phyloP scores from a whole-genome alignment of 148 eudicot genomes.

The Nyssa sinensis region DNA sequence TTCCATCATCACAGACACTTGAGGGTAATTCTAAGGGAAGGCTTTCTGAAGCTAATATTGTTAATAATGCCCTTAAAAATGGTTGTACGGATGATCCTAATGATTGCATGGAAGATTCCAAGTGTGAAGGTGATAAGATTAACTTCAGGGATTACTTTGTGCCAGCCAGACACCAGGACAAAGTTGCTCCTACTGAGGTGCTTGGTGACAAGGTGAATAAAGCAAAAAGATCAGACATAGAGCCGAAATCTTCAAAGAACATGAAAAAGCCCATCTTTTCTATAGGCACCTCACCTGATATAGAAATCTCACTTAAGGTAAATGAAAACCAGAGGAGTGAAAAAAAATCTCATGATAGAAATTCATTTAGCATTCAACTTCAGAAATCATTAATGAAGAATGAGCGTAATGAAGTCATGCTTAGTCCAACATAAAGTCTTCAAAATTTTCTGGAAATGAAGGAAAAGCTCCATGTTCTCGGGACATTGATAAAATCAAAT shows the following conservation, averaged over 20 bases:
- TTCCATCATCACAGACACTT: slow-evolving; percentile 12
- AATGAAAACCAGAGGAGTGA: slow-evolving; percentile 23
- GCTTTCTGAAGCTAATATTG: slow-evolving; percentile 7
- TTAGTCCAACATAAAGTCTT: slow-evolving; percentile 18
- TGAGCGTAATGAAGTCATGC: slow-evolving; percentile 7
- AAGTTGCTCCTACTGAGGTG: slow-evolving; percentile 25
- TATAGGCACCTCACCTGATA: slow-evolving; percentile 24
- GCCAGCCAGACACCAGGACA: slow-evolving; percentile 8
- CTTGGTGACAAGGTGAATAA: slow-evolving; percentile 19
- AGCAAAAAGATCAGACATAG: slow-evolving; percentile 15
- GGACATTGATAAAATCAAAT: background rate
- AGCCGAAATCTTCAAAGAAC: slow-evolving; percentile 27
- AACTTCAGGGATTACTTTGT: slow-evolving; percentile 37
- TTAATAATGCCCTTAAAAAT: slow-evolving; percentile 10
- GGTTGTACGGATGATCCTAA: background rate
- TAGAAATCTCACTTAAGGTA: slow-evolving; percentile 18
- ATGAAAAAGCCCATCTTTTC: slow-evolving; percentile 25
- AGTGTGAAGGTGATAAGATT: slow-evolving; percentile 25
- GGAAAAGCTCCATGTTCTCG: slow-evolving; percentile 9
- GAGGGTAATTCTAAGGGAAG: slow-evolving; percentile 1
- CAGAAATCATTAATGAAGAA: slow-evolving; percentile 15
- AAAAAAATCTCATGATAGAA: slow-evolving; percentile 20
- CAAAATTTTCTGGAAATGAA: slow-evolving; percentile 20
- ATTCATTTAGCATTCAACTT: slow-evolving; percentile 12
- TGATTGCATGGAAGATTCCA: slow-evolving; percentile 9